Conservation (phyloP, 768 basidiomycete genomes). For the Lyophyllum decastes region DNA sequence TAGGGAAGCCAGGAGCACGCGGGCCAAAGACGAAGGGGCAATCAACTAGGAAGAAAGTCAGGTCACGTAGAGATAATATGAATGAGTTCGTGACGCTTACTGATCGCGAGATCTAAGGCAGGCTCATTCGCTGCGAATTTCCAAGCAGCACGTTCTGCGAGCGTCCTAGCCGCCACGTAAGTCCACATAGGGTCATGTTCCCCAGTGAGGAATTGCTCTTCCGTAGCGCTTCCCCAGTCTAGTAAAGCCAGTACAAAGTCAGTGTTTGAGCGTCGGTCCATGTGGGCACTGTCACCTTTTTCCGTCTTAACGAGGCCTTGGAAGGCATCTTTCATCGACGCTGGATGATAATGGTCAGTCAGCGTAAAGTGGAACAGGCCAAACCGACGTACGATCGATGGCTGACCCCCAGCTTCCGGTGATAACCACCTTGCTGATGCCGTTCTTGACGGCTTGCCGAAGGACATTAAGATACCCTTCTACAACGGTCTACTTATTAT, state of each 20-base stretch:
- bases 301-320: constrained; percentile 21
- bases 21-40: constrained; percentile 36
- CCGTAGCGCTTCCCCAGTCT: constrained; percentile 36
- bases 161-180: constrained; percentile 36
- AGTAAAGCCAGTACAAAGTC: background rate
- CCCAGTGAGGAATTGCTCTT: constrained; percentile 27
- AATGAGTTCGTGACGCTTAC: constrained; percentile 24
- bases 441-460: constrained; percentile 33
- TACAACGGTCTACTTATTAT: constrained; percentile 24
- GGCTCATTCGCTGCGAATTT: constrained; percentile 36
- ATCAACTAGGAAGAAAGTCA: constrained; percentile 21
- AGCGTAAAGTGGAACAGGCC: background rate
- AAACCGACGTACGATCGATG: constrained; percentile 12
- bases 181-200: constrained; percentile 18
- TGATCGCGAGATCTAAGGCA: constrained; percentile 32
- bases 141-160: constrained; percentile 40
- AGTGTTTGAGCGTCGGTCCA: background rate
- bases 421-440: constrained; percentile 29
- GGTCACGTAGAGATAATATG: background rate
- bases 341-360: background rate
- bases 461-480: constrained; percentile 38
- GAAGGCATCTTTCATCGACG: constrained; percentile 16
- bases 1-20: constrained; percentile 23
- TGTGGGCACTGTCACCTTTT: constrained; percentile 18
- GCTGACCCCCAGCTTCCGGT: constrained; percentile 31